Conservation (phyloP, 257 asterid genomes). For the Datura wrightii region DNA sequence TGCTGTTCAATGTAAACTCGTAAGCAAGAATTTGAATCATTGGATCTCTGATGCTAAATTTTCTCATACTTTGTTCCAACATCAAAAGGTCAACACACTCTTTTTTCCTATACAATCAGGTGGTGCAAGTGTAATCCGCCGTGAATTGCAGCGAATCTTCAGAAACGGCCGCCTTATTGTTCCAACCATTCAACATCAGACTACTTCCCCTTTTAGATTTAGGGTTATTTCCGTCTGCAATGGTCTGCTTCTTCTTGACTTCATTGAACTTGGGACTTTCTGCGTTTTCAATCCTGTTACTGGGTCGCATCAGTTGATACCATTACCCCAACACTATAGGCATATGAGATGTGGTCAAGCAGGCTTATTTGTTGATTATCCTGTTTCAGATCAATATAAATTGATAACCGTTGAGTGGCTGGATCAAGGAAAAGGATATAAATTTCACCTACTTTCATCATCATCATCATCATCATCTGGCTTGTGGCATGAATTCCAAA, state of each 20-base stretch:
- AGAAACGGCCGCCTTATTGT: not conserved
- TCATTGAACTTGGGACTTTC: not conserved
- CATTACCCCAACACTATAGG: not conserved
- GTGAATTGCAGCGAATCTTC: not conserved
- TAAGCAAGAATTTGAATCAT: not conserved
- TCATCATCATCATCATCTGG: not conserved
- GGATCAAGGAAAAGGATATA: not conserved
- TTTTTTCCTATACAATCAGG: not conserved
- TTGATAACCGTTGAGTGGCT: not conserved
- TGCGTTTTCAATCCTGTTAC: conserved; percentile 9
- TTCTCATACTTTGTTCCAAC: not conserved
- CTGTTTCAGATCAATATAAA: not conserved
- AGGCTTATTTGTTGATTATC: not conserved
- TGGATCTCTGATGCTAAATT: not conserved
- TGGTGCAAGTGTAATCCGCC: no score
- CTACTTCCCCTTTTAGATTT: no score
- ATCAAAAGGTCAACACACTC: no score
- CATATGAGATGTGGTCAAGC: not conserved
- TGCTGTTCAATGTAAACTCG: conserved; percentile 8
- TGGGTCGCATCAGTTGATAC: not conserved
- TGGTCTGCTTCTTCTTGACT: not conserved
- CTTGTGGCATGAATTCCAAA: not conserved
- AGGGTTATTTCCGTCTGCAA: not conserved
- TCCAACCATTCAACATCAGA: not conserved
- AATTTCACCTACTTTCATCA: not conserved